A percentile compares a stretch with the other conserved stretches of the same genome.
Conservation (phyloP, 345 rosid species). For the Noccaea bulbosa region DNA sequence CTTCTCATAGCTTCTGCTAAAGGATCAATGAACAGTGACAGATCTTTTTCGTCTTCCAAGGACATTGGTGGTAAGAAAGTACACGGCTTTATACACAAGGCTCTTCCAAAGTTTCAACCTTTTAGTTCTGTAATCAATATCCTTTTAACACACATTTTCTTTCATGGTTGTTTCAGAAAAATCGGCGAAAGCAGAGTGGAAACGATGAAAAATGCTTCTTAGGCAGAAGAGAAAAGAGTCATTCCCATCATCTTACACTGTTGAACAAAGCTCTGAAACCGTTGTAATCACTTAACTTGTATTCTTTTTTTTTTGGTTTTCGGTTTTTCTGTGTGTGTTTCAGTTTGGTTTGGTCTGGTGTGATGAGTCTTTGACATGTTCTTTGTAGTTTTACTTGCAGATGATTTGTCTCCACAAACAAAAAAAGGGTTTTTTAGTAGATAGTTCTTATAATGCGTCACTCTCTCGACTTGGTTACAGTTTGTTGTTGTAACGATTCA, state of each 20-base stretch:
- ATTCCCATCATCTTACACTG: slow-evolving; percentile 33
- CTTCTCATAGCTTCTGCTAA: slow-evolving; percentile 60
- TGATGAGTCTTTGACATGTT: slow-evolving; percentile 36
- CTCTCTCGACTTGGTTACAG: slow-evolving; percentile 7
- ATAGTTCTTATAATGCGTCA: slow-evolving; percentile 25
- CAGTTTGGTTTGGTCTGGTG: slow-evolving; percentile 34
- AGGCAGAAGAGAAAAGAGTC: slow-evolving; percentile 33
- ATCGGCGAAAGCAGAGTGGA: slow-evolving; percentile 70
- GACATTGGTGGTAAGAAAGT: slow-evolving; percentile 58
- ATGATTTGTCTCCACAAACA: slow-evolving; percentile 33
- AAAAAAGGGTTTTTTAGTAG: slow-evolving; percentile 31
- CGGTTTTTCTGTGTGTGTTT: slow-evolving; percentile 34
- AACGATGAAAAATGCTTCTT: slow-evolving; percentile 52
- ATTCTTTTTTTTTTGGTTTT: slow-evolving; percentile 9
- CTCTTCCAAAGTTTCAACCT: slow-evolving; percentile 1
- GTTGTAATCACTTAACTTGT: slow-evolving; percentile 35
- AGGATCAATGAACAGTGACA: slow-evolving; percentile 60
- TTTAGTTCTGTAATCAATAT: slow-evolving; percentile 3
- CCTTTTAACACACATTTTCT: slow-evolving; percentile 14
- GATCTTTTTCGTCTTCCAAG: slow-evolving; percentile 65
- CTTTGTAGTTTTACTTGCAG: slow-evolving; percentile 27
- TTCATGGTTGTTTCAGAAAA: slow-evolving; percentile 55
- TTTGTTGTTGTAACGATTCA: too few relatives aligned
- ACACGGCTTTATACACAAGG: not conserved
- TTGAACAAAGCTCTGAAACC: slow-evolving; percentile 35